Evolutionary conservation across 768 basidiomycete species (phyloP), one percentile per base, ranked within the genome.

Genomic region (Obba rivulosa): DNA sequence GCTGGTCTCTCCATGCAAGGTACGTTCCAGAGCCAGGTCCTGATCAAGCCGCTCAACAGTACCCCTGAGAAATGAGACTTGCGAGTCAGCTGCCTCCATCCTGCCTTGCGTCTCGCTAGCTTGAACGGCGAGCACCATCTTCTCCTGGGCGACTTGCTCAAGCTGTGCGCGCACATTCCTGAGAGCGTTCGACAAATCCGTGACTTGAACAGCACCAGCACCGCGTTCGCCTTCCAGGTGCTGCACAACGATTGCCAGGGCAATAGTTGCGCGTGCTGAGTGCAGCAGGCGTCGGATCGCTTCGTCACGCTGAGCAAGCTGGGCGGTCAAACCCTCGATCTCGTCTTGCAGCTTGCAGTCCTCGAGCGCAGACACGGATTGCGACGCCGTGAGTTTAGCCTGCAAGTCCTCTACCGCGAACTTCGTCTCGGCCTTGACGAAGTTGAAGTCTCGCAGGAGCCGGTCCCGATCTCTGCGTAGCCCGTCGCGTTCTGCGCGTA

Each of bases 401-500:
- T 82, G 74, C 41, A 84, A 63, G 0, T 80, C 75, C 50, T 87
- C 76, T 14, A 80, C 73, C 2, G 79, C 68, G 56, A 87, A 84
- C 53, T 70, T 77, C 21, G 79, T 78, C 65, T 91, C 87, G 2
- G 73, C 69, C 53, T 85, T 75, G 46, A 84, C 67, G 63, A 89
- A 91, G 42, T 85, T 74, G 13, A 90, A 64, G 46, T 83, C 75
- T 5, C 81, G 74, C 43, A 74, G 74, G 22, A 87, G 71, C 43
- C 62, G 66, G 53, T 89, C 81, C 4, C 62, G 46, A 22, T 46
- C 45, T 5, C 18, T 20, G 46, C 74, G 74, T 21, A 87, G 70
- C 40, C 64, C 68, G 52, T 89, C 82, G 4, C 87, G 74, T 55
- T 90, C 85, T 3, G 63, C 62, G 4, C 87, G 80, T 40, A 89